Percentiles rank a stretch among this genome's conserved stretches.
Conservation (phyloP, 768 basidiomycete species). For the Tricholoma sp. region DNA sequence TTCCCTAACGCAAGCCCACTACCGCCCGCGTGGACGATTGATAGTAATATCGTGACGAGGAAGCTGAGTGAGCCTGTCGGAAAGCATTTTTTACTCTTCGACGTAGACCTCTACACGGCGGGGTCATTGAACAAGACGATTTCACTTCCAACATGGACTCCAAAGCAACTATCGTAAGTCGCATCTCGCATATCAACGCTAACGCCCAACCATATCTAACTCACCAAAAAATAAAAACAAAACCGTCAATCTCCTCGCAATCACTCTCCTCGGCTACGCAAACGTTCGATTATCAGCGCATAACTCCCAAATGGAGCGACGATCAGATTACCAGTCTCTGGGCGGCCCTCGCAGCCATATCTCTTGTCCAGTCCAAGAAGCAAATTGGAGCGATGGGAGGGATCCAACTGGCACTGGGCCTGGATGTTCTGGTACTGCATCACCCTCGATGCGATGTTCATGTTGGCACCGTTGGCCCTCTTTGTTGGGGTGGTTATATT, state of each 20-base stretch:
- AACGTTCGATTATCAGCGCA: not conserved
- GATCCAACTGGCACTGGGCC: not conserved
- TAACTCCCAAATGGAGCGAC: not conserved
- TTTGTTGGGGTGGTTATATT: not conserved
- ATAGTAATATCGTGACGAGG: too few species aligned
- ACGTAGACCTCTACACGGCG: not conserved
- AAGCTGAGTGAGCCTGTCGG: too few species aligned
- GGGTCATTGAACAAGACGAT: not conserved
- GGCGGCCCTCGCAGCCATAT: not conserved
- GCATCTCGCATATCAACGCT: not conserved
- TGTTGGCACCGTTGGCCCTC: not conserved
- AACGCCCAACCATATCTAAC: not conserved
- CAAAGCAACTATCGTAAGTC: not conserved
- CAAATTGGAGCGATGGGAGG: not conserved
- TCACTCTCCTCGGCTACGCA: not conserved
- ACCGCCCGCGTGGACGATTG: too few species aligned
- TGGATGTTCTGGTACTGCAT: not conserved
- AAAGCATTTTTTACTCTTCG: too few species aligned
- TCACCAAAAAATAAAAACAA: too few species aligned
- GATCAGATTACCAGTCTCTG: not conserved
- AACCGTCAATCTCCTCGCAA: not conserved
- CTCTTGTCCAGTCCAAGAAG: not conserved
- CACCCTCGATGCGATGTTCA: not conserved
- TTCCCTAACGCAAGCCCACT: too few species aligned
- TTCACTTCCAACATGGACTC: not conserved